Conservation (phyloP, 345 rosid species). For the Brassica nigra region DNA sequence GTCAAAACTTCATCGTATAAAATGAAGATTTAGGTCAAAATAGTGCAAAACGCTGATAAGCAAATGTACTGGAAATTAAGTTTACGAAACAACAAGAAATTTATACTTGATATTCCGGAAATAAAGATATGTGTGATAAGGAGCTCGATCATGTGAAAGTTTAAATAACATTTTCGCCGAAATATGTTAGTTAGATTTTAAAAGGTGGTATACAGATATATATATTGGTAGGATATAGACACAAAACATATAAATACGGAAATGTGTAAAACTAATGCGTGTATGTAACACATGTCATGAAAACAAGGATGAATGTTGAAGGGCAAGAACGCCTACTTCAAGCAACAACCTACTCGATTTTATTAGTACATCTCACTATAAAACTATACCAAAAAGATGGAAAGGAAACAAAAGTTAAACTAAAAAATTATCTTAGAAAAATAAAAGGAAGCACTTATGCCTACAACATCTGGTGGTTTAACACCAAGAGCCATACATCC, state of each 20-base stretch:
- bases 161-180: no score
- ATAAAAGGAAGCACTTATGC: conserved; percentile 30
- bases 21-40: neutral
- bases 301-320: conserved; percentile 26
- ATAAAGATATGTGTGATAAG: no score
- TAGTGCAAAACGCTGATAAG: neutral
- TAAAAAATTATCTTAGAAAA: neutral
- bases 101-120: no score
- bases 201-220: no score
- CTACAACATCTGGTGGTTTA: neutral
- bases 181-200: no score
- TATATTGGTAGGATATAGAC: neutral
- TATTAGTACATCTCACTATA: conserved; percentile 3
- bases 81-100: no score
- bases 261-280: conserved; percentile 28
- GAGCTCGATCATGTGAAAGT: no score
- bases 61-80: neutral
- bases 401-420: neutral
- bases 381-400: neutral
- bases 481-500: neutral
- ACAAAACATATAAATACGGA: conserved; percentile 1
- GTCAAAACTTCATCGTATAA: neutral
- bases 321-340: conserved; percentile 37
- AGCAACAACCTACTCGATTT: conserved; percentile 44
- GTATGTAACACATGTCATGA: conserved; percentile 37